Base-by-base conservation (phyloP, 2,329 filamentous ascomycete genomes). In the Ceratocystis variospora region DNA sequence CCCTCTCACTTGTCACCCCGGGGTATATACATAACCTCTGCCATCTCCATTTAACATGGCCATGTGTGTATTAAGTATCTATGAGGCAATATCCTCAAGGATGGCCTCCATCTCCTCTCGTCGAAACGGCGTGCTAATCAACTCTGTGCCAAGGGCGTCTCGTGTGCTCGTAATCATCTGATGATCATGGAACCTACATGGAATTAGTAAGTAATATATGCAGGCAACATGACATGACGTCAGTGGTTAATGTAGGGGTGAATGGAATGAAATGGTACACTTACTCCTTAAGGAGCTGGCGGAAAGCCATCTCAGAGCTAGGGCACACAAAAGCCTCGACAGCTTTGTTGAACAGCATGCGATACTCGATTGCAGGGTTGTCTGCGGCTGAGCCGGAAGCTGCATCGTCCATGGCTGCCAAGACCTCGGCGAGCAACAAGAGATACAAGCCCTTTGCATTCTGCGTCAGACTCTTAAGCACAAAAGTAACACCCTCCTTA, bases 101-200 rank as follows among this genome's bases (percentile, higher is more conserved):
- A 96, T 88, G 0, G 83, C 86, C 75, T 96, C 93, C 73, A 97
- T 79, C 76, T 99, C 94, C 70, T 96, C 91, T 70, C 87, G 87
- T 55, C 87, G 81, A 72, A 97, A 90, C 0, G 94, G 94, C 15
- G 96, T 84, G 70, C 89, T 88, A 61, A 99, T 76, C 64, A 94
- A 78, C 74, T 97, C 94, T 1, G 88, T 92, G 2, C 94, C 94
- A 66, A 92, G 79, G 0, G 83, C 82, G 74, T 99, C 93, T 73
- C 93, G 93, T 69, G 86, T 84, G 69, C 89, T 95, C 66, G 90
- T 90, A 69, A 99, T 88, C 85, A 99, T 97, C 73, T 96, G 90
- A 78, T 99, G 94, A 72, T 99, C 94, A 73, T 96, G 90, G 75
- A 99, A 94, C 75, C 86, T 88, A 70, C 15, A 31, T 17, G 15